These are phyloP conservation scores for Beauveria bassiana DNA, from an alignment of 2,329 filamentous ascomycete species.

Conservation along the genomic window DNA sequence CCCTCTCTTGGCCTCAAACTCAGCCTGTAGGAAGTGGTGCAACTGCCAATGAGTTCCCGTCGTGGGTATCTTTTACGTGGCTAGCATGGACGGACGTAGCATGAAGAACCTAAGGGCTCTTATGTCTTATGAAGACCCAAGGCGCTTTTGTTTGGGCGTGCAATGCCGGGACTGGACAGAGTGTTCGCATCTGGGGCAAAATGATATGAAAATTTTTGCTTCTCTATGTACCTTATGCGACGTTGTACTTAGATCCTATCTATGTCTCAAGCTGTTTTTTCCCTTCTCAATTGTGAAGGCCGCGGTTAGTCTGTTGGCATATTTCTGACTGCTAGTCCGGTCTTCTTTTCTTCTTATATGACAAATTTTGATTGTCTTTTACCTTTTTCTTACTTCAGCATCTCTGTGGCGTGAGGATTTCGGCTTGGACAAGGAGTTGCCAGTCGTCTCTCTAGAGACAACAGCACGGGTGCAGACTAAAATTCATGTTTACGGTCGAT, in stretches of 20 bases:
- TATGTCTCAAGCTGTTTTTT: slow-evolving; percentile 11
- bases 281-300: slow-evolving; percentile 3
- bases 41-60: background rate
- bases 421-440: background rate
- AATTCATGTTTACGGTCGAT: background rate
- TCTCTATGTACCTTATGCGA: slow-evolving; percentile 18
- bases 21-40: slow-evolving; percentile 18
- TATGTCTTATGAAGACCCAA: background rate
- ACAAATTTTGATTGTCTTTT: slow-evolving; percentile 4
- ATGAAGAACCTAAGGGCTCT: slow-evolving; percentile 4
- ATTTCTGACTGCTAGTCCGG: background rate
- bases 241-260: slow-evolving; percentile 14
- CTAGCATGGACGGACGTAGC: slow-evolving; percentile 9
- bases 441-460: background rate
- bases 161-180: slow-evolving; percentile 4
- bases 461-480: no score
- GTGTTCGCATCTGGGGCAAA: slow-evolving; percentile 11
- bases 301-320: background rate
- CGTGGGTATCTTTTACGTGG: slow-evolving; percentile 1
- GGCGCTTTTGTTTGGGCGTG: background rate
- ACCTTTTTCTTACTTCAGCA: background rate
- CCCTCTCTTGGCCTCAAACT: slow-evolving; percentile 24
- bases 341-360: slow-evolving; percentile 5
- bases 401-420: background rate
- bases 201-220: slow-evolving; percentile 15